Evolutionary conservation across 768 basidiomycete species (phyloP).

Genomic region (Pholiota conissans): DNA sequence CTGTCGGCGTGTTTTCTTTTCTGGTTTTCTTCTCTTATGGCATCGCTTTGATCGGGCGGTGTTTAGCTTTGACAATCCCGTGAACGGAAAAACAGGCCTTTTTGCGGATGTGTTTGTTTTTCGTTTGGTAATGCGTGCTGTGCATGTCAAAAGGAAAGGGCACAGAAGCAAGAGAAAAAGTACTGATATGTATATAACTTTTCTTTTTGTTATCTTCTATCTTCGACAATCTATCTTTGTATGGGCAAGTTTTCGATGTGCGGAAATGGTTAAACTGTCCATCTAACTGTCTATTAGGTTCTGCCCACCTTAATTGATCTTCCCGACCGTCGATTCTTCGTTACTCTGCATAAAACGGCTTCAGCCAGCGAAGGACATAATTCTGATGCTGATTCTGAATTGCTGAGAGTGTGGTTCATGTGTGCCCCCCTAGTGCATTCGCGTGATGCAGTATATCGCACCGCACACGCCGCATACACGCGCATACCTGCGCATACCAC

Average conservation of each 20-base stretch:
- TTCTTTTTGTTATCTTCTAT: background rate
- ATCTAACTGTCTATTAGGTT: background rate
- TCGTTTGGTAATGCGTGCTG: no score
- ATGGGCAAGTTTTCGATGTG: background rate
- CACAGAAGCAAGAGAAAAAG: no score
- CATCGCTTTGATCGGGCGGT: conserved; percentile 2
- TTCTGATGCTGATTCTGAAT: background rate
- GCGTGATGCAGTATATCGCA: no score
- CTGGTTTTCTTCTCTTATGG: background rate
- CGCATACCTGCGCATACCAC: no score
- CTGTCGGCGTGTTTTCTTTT: background rate
- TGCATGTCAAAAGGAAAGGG: no score
- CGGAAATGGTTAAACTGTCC: background rate
- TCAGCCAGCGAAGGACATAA: background rate
- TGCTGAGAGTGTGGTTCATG: no score
- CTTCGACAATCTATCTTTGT: background rate
- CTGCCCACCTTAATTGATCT: background rate
- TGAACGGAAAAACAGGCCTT: background rate
- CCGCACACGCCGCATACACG: no score
- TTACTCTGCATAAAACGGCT: background rate
- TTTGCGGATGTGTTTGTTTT: background rate
- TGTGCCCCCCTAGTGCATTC: no score
- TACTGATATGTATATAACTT: background rate
- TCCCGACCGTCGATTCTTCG: background rate
- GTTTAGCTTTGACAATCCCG: conserved; percentile 2